Conservation (phyloP, 148 eudicot species). For the Simmondsia chinensis region DNA sequence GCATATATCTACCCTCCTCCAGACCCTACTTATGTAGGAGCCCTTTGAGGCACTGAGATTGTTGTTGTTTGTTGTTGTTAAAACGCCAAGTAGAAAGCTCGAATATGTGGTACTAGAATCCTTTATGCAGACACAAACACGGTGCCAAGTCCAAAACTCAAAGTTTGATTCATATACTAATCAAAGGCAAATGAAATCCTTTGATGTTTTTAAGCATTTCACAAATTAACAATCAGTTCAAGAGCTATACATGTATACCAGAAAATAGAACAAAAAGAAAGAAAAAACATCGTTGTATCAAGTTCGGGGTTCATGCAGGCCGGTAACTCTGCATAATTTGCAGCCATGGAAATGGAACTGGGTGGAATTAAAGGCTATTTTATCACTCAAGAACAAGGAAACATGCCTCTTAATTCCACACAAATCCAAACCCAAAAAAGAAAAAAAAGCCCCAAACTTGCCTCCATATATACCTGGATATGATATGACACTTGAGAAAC, state of each 20-base stretch:
- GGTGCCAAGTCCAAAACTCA: no score
- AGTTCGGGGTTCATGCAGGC: not conserved
- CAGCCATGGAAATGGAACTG: conserved; percentile 13
- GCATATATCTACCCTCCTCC: no score
- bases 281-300: not conserved
- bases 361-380: conserved; percentile 23
- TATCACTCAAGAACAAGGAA: not conserved
- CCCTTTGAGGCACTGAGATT: no score
- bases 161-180: not conserved
- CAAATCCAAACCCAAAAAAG: conserved; percentile 13
- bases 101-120: no score
- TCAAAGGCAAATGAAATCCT: conserved; percentile 1
- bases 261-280: not conserved
- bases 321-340: not conserved
- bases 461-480: no score
- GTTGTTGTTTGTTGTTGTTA: no score
- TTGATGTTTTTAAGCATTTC: not conserved
- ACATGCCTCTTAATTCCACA: conserved; percentile 13
- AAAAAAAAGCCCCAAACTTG: conserved; percentile 4
- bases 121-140: no score
- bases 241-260: conserved; percentile 14
- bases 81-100: no score
- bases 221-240: conserved; percentile 2
- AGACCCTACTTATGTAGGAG: no score
- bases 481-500: no score